Evolutionary conservation across 1,139 yeast species (phyloP), one percentile per base, ranked within the genome.

Genomic region (Torulaspora pretoriensis): DNA sequence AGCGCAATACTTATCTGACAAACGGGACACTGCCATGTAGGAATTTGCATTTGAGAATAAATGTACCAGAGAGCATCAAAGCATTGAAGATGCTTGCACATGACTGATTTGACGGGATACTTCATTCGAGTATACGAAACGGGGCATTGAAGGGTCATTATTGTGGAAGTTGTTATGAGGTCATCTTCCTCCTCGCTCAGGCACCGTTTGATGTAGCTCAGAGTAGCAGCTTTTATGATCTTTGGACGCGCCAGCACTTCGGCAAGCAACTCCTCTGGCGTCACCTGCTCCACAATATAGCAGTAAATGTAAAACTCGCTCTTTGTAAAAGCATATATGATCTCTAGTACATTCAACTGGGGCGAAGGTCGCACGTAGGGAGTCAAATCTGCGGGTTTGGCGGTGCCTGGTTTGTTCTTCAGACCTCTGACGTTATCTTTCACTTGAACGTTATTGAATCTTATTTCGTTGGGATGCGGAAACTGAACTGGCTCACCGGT

Each of bases 21-120:
- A 9, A 80, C 70, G 0, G 90, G 90, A 57, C 94, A 84, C 34
- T 64, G 65, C 87, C 88, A 83, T 0, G 79, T 72, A 0, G 89
- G 81, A 0, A 77, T 68, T 55, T 78, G 83, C 39, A 70, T 68
- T 57, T 83, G 92, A 25, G 81, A 69, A 47, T 75, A 73, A 10
- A 84, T 57, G 56, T 73, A 84, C 42, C 80, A 75, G 23, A 70
- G 60, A 0, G 80, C 82, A 64, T 84, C 94, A 63, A 83, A 83
- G 56, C 92, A 83, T 55, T 78, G 82, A n/a, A 81, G 63, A 60
- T 84, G 94, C 31, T 74, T 68, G 63, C 92, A 84, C 45, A 66
- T 69, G 0, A 71, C 66, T 2, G 86, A 76, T 53, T 78, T 77
- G 2, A 74, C 76, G 0, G 94, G 92, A 47, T 71, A 66, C 46